Percentiles rank a stretch among this genome's conserved stretches.
Conservation (phyloP, 108 stramenopile species). For the Asterionellopsis glacialis region DNA sequence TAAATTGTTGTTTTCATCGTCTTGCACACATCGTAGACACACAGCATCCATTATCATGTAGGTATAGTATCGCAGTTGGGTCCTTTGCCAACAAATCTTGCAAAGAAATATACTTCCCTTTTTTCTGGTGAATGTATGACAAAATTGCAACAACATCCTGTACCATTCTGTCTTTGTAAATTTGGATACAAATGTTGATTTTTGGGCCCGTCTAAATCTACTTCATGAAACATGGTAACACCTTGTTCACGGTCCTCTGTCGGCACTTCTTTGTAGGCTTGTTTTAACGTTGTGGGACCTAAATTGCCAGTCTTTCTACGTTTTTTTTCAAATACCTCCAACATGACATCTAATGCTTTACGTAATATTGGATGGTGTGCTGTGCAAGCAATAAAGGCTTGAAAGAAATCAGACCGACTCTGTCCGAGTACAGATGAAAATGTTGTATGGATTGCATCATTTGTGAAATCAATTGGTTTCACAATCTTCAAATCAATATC, state of each 20-base stretch:
- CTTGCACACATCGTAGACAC: too few species aligned
- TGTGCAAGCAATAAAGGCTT: slow-evolving; percentile 22
- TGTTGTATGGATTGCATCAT: slow-evolving; percentile 6
- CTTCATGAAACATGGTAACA: neutral
- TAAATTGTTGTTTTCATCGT: too few species aligned
- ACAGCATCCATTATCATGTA: neutral
- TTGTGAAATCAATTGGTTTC: slow-evolving; percentile 10
- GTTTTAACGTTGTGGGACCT: neutral
- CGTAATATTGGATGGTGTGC: slow-evolving; percentile 15
- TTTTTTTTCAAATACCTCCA: slow-evolving; percentile 3
- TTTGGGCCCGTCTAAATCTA: neutral
- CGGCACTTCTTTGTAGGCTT: neutral
- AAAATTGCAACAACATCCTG: slow-evolving; percentile 8
- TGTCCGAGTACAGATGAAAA: slow-evolving; percentile 9
- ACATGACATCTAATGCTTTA: slow-evolving; percentile 18
- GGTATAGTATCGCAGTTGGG: neutral
- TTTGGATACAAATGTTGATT: neutral
- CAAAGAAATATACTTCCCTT: slow-evolving; percentile 8
- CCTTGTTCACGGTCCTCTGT: neutral
- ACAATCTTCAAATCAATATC: slow-evolving; percentile 30
- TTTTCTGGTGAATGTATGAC: slow-evolving; percentile 1
- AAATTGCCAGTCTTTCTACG: neutral
- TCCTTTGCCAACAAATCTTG: slow-evolving; percentile 8
- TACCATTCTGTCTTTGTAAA: slow-evolving; percentile 4
- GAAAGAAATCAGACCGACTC: slow-evolving; percentile 12